Base-by-base conservation (phyloP, 1,284 basidiomycete species). In the Puccinia horiana region DNA sequence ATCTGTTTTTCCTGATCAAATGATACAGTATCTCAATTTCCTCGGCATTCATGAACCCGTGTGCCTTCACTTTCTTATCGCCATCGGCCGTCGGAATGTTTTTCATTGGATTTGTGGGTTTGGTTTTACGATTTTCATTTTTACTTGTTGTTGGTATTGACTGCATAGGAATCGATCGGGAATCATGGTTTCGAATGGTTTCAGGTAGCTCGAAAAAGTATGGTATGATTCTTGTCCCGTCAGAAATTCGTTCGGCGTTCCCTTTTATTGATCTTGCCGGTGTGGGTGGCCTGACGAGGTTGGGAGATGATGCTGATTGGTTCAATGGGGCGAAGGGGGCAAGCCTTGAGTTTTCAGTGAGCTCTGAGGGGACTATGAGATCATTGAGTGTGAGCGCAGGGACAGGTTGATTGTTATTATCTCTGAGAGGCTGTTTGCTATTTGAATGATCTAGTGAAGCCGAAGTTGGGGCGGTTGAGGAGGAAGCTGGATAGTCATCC, bases 11-110 rank as follows among this genome's bases (percentile, higher is more conserved):
- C 20, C 76, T 23, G 40, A 79, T 79, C 12, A 44, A 44, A 70
- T 52, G 61, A 56, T 79, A 79, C 16, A 79, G 76, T 35, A 23
- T 35, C 52, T 79, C 58, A 23, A 79, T 69, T 37, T 79, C 65
- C n/a, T 79, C 29, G n/a, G 65, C 32, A 14, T 56, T 70, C 47
- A 70, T 54, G 37, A 69, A 67, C 35, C 76, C 18, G 23, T 54
- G 63, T 11, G 49, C 65, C 61, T 79, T 70, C 49, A 35, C 44
- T 42, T 77, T 65, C 58, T 12, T 23, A 11, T 35, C 23, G 16
- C 20, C 11, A 32, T 42, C 18, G 40, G 23, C 70, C 42, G 44
- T 49, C 40, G 5, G 18, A 52, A 29, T 44, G 37, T 44, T 49
- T 44, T 49, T 70, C 1, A 70, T 44, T 1, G 58, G 32, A 1